Evolutionary conservation across 108 stramenopile genomes (phyloP), one percentile per base, ranked within the genome.

Genomic region (Cyclostephanos tholiformis): DNA sequence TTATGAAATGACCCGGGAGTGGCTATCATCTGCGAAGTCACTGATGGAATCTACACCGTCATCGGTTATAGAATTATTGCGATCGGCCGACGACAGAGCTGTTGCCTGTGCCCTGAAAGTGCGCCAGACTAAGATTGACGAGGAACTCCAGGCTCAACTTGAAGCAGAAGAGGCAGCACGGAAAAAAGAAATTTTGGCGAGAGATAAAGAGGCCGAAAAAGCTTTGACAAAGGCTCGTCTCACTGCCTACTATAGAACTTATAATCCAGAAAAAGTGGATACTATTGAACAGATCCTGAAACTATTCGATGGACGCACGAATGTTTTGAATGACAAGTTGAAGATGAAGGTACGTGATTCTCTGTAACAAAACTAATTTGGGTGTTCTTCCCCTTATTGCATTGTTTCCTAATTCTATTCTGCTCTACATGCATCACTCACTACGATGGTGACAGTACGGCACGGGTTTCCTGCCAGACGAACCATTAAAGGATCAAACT

Each of bases 231-330:
- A 88, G 59, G 90, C 89, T 41, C 76, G 90, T 17, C 80, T 95
- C 22, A 88, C 86, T 22, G 88, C 90, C 8, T 95, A 89, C 69
- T 95, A 95, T 59, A 83, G 89, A 22, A 86, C 84, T 26, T 76
- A 87, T 68, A 82, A 82, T 70, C 90, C 94, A 8, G 91, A 85
- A 66, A 92, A 92, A 59, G 82, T 91, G 51, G 82, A 76, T 27
- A 89, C 92, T 36, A 76, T 95, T 39, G 91, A 95, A 67, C 71
- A 87, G 55, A 92, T 95, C 52, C 71, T 91, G 55, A 77, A 81
- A 56, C 79, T 80, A 19, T 95, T 89, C 51, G 85, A 85, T 10
- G 91, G 88, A 26, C 90, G 91, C 22, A 87, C 86, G 12, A 88
- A 87, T 29, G 85, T 91, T 27, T 82, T 95, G 51, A 86, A 92